Evolutionary conservation across 495 filamentous ascomycete genomes (phyloP), one percentile per base, ranked within the genome.

Genomic region (Xylaria curta): DNA sequence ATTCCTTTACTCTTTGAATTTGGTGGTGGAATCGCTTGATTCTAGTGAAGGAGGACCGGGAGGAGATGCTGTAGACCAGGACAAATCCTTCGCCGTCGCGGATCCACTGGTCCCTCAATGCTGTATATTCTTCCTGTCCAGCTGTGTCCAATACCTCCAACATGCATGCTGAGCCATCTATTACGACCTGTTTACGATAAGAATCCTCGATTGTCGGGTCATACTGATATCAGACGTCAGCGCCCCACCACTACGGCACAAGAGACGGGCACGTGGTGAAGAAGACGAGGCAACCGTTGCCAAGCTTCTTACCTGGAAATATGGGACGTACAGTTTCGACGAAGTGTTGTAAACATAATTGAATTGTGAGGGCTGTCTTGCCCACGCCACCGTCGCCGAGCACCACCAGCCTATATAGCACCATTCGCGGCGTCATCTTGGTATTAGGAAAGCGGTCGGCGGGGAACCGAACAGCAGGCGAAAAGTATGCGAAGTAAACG

Each of bases 81-180:
- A 99, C 92, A 79, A 99, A 98, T 1, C 97, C 96, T 80, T 99
- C 97, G 42, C 96, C 96, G 78, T 98, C 95, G 49, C 97, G 89
- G 76, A 98, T 98, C 96, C 96, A 98, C 84, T 98, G 96, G 80
- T 99, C 96, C 75, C 96, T 88, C 77, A 98, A 85, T 47, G 97
- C 96, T 66, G 95, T 98, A 81, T 99, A 99, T 83, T 99, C 96
- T 83, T 99, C 96, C 82, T 99, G 97, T n/a, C 96, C 96, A 42
- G 96, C 96, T 40, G 97, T 99, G 85, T 99, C 96, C 71, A 99
- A 88, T 47, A 98, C 95, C 83, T 99, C 96, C 76, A 98, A 88
- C 96, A 99, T 98, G 85, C 96, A 98, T 26, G 96, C 92, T 78
- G 97, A 94, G 70, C 91, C 89, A 81, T 99, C 96, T 80, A 98